These are phyloP conservation scores for Metschnikowia corniflorae DNA, from an alignment of 805 yeast genomes.

Conservation along the genomic window DNA sequence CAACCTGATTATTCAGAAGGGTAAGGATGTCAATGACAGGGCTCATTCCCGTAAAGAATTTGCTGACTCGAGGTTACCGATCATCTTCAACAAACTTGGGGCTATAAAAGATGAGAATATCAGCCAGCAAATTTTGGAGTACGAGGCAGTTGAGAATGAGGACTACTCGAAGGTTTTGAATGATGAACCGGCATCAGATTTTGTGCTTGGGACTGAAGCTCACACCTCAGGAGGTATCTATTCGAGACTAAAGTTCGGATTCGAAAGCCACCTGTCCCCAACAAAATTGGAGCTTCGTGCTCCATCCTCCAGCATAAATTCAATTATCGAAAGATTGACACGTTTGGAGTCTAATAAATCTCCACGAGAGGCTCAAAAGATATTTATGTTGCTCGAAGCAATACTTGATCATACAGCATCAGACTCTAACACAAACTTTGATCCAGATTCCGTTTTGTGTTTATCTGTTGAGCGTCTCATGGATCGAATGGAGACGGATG, in stretches of 20 bases:
- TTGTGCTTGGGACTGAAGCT: conserved; percentile 7
- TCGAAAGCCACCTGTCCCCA: conserved; percentile 5
- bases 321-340: conserved; percentile 26
- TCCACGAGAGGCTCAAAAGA: conserved; percentile 23
- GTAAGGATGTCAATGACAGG: conserved; percentile 26
- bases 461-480: conserved; percentile 33
- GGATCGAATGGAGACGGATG: conserved; percentile 34
- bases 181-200: conserved; percentile 6
- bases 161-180: conserved; percentile 29
- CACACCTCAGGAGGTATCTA: conserved; percentile 16
- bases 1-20: conserved; percentile 31
- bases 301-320: conserved; percentile 17
- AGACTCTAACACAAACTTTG: conserved; percentile 24
- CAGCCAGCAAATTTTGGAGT: conserved; percentile 36
- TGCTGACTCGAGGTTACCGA: conserved; percentile 31
- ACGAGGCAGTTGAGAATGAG: conserved; percentile 38
- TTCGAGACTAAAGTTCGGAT: conserved; percentile 13
- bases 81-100: conserved; percentile 34
- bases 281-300: too few species aligned
- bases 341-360: conserved; percentile 26
- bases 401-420: conserved; percentile 30
- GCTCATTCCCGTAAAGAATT: conserved; percentile 34
- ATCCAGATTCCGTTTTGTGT: conserved; percentile 23
- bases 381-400: conserved; percentile 28
- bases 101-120: conserved; percentile 29